A percentile compares a stretch with the other conserved stretches of the same genome.
Conservation (phyloP, 345 rosid genomes). For the Salix dunnii region DNA sequence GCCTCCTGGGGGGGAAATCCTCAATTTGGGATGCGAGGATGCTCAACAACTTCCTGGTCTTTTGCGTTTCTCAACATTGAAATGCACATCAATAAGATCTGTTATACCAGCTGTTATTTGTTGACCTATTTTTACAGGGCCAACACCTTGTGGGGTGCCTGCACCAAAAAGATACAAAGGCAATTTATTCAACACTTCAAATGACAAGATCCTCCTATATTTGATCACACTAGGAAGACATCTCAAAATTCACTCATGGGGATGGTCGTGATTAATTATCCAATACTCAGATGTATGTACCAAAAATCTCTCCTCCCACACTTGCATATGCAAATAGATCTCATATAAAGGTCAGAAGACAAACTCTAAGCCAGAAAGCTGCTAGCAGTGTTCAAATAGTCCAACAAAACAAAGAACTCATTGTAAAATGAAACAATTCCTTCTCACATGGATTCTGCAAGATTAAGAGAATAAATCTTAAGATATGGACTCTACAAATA, state of each 20-base stretch:
- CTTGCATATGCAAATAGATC: not conserved
- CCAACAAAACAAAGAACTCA: not conserved
- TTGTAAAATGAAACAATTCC: not conserved
- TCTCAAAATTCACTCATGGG: not conserved
- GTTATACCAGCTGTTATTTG: constrained; percentile 84
- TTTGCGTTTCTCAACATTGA: constrained; percentile 50
- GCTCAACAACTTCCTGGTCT: constrained; percentile 33
- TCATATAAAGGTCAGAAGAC: not conserved
- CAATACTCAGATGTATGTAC: not conserved
- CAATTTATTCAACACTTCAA: constrained; percentile 2
- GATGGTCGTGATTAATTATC: not conserved
- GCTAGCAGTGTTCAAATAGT: not conserved
- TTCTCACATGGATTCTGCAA: not conserved
- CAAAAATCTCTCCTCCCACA: not conserved
- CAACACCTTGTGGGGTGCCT: constrained; percentile 95
- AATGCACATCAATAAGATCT: constrained; percentile 59
- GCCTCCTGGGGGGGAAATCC: not conserved
- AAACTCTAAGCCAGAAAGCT: not conserved
- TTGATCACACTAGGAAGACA: not conserved
- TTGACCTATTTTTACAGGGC: constrained; percentile 84
- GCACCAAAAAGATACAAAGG: constrained; percentile 13
- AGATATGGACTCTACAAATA: not conserved
- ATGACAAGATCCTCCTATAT: too few relatives aligned
- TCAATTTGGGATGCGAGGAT: not conserved
- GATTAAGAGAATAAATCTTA: not conserved